phyloP scores from a whole-genome alignment of 768 basidiomycete genomes.

The Serendipita sp. region DNA sequence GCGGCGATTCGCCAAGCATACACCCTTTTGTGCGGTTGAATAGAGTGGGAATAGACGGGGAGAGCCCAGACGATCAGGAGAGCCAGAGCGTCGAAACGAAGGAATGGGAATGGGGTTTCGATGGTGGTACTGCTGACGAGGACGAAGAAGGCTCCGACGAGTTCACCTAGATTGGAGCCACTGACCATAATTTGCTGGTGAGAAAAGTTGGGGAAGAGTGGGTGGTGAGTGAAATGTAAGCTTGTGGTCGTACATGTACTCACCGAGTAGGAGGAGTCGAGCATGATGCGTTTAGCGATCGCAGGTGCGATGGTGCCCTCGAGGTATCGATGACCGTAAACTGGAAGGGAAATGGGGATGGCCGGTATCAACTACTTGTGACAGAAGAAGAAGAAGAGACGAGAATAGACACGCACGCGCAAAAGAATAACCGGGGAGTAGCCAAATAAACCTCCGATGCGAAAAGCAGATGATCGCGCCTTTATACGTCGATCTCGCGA shows the following conservation, averaged over 20 bases:
- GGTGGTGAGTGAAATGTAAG: no score
- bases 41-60: conserved; percentile 13
- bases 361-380: neutral
- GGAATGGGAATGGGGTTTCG: conserved; percentile 9
- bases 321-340: conserved; percentile 15
- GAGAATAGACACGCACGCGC: neutral
- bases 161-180: conserved; percentile 18
- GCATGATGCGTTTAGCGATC: conserved; percentile 16
- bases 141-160: conserved; percentile 15
- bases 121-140: conserved; percentile 14
- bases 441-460: conserved; percentile 14
- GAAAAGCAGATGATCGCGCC: neutral
- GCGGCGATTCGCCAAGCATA: conserved; percentile 16
- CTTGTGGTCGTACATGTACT: no score
- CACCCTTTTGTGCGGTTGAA: conserved; percentile 8
- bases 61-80: conserved; percentile 16
- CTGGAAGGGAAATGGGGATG: neutral
- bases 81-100: conserved; percentile 8
- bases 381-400: neutral
- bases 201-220: no score
- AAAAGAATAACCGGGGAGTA: conserved; percentile 5
- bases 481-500: neutral
- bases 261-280: conserved; percentile 14
- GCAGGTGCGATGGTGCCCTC: conserved; percentile 16
- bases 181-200: conserved; percentile 16